phyloP scores from a whole-genome alignment of 2,329 filamentous ascomycete genomes.

The Colletotrichum tabaci region DNA sequence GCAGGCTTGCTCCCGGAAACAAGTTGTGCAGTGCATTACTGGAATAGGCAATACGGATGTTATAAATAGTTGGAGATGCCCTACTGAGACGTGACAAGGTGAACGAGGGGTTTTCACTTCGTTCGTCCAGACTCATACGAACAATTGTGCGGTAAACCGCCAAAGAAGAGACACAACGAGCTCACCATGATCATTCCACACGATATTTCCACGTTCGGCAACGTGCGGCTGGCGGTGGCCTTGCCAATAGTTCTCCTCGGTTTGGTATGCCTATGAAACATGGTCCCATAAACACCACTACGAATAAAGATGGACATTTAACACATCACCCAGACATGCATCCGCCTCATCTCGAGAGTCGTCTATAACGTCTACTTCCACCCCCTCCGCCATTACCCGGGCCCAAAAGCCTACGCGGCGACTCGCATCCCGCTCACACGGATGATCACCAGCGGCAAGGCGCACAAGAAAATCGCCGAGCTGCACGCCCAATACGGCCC shows the following conservation, averaged over 20 bases:
- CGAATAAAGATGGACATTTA: neutral
- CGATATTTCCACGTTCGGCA: conserved; percentile 20
- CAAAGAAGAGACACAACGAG: neutral
- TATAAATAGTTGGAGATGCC: conserved; percentile 11
- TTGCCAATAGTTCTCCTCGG: conserved; percentile 18
- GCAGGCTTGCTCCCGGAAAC: conserved; percentile 22
- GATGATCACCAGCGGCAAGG: conserved; percentile 19
- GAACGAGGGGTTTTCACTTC: neutral
- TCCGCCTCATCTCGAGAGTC: conserved; percentile 14
- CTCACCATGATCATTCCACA: conserved; percentile 33
- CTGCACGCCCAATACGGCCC: conserved; percentile 47
- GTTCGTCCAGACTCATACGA: neutral
- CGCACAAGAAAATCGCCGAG: conserved; percentile 4
- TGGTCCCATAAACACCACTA: too few species aligned
- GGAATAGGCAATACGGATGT: too few species aligned
- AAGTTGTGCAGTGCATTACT: conserved; percentile 15
- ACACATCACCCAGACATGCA: neutral
- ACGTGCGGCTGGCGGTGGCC: conserved; percentile 26
- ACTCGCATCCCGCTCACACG: conserved; percentile 22
- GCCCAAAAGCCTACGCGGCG: conserved; percentile 45
- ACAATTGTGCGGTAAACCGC: neutral
- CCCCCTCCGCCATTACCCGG: conserved; percentile 51
- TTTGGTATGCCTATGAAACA: conserved; percentile 4
- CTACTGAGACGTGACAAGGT: neutral
- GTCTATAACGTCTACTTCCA: conserved; percentile 54